Evolutionary conservation across 1,139 yeast species (phyloP).

Genomic region (Geotrichum carabidarum): DNA sequence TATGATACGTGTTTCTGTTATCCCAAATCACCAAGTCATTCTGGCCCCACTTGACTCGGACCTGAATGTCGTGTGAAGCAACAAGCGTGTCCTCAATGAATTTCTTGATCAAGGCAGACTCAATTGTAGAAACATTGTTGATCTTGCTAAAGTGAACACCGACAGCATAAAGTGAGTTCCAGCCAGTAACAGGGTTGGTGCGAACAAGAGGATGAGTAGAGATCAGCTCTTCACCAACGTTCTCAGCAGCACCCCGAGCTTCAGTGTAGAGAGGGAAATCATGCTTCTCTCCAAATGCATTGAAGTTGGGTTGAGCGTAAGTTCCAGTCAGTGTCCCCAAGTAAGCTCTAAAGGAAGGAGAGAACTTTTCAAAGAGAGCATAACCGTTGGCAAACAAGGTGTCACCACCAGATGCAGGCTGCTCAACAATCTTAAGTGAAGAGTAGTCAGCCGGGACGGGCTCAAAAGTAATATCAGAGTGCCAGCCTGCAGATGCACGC

Average conservation of each 20-base stretch:
- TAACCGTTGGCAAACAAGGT: slow-evolving; percentile 47
- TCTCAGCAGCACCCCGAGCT: slow-evolving; percentile 37
- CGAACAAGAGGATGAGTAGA: slow-evolving; percentile 45
- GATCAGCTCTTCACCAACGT: slow-evolving; percentile 29
- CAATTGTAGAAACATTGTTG: slow-evolving; percentile 41
- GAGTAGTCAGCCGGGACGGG: slow-evolving; percentile 46
- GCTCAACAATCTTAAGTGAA: slow-evolving; percentile 42
- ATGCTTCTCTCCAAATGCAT: slow-evolving; percentile 38
- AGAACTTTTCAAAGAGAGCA: slow-evolving; percentile 46
- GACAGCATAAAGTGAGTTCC: slow-evolving; percentile 45
- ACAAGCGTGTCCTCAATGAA: slow-evolving; percentile 43
- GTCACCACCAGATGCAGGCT: slow-evolving; percentile 46
- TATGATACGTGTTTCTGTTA: slow-evolving; percentile 29
- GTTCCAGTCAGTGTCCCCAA: slow-evolving; percentile 39
- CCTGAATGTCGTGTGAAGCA: slow-evolving; percentile 37
- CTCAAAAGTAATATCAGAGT: slow-evolving; percentile 47
- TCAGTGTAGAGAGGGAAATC: slow-evolving; percentile 39
- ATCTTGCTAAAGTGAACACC: slow-evolving; percentile 41
- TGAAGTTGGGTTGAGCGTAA: slow-evolving; percentile 32
- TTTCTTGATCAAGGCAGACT: slow-evolving; percentile 38
- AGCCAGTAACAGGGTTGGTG: slow-evolving; percentile 48
- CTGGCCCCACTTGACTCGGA: slow-evolving; percentile 51
- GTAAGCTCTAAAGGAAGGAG: slow-evolving; percentile 42
- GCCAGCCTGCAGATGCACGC: slow-evolving; percentile 36
- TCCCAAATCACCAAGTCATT: slow-evolving; percentile 46